Evolutionary conservation across 129 eudicot species (phyloP).

Genomic region (Saussurea involucrata): DNA sequence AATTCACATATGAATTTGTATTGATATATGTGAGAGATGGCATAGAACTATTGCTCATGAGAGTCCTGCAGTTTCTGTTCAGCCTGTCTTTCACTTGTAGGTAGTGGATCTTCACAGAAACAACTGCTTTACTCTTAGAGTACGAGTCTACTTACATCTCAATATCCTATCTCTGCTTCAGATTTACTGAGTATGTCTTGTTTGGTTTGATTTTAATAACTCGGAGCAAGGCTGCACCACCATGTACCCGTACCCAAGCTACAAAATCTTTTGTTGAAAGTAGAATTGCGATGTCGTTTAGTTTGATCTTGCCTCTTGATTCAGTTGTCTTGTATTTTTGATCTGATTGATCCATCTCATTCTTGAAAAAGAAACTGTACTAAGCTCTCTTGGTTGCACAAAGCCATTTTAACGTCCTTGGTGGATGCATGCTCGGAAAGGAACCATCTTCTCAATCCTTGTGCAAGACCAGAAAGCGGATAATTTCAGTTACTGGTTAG

Average conservation of each 20-base stretch:
- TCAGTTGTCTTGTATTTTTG: too few relatives aligned
- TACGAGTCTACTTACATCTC: neutral
- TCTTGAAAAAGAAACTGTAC: neutral
- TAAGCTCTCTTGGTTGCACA: neutral
- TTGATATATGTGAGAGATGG: neutral
- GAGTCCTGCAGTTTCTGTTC: neutral
- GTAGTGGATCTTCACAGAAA: neutral
- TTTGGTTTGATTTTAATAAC: neutral
- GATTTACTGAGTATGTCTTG: neutral
- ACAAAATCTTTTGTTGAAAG: neutral
- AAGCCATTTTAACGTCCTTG: neutral
- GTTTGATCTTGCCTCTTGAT: too few relatives aligned
- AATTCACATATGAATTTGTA: neutral
- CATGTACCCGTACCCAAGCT: too few relatives aligned
- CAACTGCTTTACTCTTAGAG: neutral
- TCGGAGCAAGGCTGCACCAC: neutral
- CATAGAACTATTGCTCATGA: neutral
- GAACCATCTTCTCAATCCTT: neutral
- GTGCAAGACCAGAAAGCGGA: neutral
- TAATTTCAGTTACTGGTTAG: neutral
- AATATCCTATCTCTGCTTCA: neutral
- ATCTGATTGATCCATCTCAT: neutral
- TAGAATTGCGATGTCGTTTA: neutral
- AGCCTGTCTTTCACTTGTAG: neutral
- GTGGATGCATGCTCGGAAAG: neutral